Evolutionary conservation across 345 rosid genomes (phyloP).

Genomic region (Trapa incisa): DNA sequence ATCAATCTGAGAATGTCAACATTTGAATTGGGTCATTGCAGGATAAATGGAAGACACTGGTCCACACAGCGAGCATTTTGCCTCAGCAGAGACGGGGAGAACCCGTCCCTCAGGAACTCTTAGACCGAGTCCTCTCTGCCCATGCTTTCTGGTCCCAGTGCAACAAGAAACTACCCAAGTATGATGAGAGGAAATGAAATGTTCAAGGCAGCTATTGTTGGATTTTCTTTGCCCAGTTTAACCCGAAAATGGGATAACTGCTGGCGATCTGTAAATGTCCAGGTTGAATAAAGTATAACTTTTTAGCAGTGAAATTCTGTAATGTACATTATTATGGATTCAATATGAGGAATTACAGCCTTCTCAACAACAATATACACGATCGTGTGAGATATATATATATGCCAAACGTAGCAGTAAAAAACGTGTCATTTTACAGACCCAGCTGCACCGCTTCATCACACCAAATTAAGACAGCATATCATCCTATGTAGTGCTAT

Average conservation of each 20-base stretch:
- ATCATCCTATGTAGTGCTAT: constrained; percentile 14
- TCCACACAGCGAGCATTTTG: constrained; percentile 79
- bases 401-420: too few relatives aligned
- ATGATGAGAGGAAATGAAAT: neutral
- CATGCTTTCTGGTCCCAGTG: constrained; percentile 75
- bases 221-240: neutral
- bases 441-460: neutral
- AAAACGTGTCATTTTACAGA: neutral
- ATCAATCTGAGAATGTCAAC: neutral
- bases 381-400: too few relatives aligned
- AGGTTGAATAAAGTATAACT: neutral
- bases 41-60: constrained; percentile 99
- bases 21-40: constrained; percentile 17
- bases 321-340: constrained; percentile 3
- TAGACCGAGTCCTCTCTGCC: constrained; percentile 79
- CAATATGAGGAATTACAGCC: neutral
- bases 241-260: neutral
- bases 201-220: constrained; percentile 1
- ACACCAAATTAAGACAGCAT: neutral
- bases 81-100: constrained; percentile 96
- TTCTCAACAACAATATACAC: neutral
- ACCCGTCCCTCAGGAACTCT: constrained; percentile 81
- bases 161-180: constrained; percentile 29
- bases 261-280: constrained; percentile 1
- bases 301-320: neutral